Conservation (phyloP, 805 yeast genomes). For the Saccharomycopsis babjevae region DNA sequence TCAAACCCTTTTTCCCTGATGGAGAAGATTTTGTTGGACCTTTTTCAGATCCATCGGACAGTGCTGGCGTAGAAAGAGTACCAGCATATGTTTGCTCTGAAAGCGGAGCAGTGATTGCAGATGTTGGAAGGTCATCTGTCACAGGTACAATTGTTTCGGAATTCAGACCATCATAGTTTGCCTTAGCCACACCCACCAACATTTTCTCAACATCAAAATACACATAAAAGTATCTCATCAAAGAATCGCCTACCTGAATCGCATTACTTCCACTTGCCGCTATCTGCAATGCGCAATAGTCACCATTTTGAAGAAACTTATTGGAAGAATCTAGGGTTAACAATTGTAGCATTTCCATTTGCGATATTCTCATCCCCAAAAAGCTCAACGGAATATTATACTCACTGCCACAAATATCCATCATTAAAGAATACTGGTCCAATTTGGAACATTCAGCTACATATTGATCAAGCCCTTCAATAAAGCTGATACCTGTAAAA, state of each 20-base stretch:
- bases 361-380: constrained; percentile 20
- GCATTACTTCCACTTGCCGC: constrained; percentile 18
- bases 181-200: constrained; percentile 38
- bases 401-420: constrained; percentile 46
- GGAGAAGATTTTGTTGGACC: background rate
- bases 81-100: background rate
- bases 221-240: constrained; percentile 41
- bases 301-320: background rate
- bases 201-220: constrained; percentile 42
- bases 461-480: constrained; percentile 32
- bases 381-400: constrained; percentile 39
- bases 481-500: constrained; percentile 9
- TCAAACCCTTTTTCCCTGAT: background rate
- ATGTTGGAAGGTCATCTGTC: background rate
- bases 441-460: constrained; percentile 32
- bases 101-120: background rate
- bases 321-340: background rate
- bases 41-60: background rate
- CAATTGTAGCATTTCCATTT: background rate
- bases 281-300: constrained; percentile 4
- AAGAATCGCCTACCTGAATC: constrained; percentile 42
- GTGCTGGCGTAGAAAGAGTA: background rate
- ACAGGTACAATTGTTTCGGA: background rate
- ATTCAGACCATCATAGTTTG: constrained; percentile 12
- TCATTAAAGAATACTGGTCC: constrained; percentile 28